These are phyloP conservation scores for Penicillium verhagenii DNA, from an alignment of 495 filamentous ascomycete species.

Conservation along the genomic window DNA sequence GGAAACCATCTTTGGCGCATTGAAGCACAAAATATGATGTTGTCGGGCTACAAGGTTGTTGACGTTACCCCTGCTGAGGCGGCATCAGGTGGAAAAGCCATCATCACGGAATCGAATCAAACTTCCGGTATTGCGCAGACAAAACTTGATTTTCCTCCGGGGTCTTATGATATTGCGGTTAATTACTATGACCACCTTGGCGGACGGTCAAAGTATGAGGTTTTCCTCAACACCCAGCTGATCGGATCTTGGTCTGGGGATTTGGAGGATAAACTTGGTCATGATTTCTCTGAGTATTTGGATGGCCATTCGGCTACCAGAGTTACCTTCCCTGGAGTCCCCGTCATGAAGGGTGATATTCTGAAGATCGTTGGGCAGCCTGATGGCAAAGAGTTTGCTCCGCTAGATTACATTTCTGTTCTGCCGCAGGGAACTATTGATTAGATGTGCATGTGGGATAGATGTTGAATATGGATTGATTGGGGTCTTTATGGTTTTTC, in stretches of 20 bases:
- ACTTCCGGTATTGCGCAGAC: constrained; percentile 50
- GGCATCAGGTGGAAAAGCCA: constrained; percentile 48
- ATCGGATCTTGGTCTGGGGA: constrained; percentile 60
- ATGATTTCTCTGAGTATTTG: constrained; percentile 53
- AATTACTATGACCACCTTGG: constrained; percentile 64
- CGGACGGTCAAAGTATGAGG: constrained; percentile 52
- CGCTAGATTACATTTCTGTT: constrained; percentile 65
- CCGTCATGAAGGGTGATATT: constrained; percentile 52
- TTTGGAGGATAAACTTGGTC: constrained; percentile 53
- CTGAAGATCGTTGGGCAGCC: constrained; percentile 59
- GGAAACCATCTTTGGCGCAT: constrained; percentile 60
- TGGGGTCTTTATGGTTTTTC: too few species aligned
- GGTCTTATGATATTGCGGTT: constrained; percentile 61
- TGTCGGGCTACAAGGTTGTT: constrained; percentile 53
- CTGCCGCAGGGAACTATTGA: constrained; percentile 61
- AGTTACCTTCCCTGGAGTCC: constrained; percentile 53
- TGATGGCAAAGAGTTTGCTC: constrained; percentile 60
- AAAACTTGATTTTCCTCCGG: constrained; percentile 45
- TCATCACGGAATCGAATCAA: constrained; percentile 48
- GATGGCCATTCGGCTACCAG: constrained; percentile 65
- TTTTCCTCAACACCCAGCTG: constrained; percentile 50
- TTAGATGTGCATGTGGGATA: too few species aligned
- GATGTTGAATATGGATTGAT: too few species aligned
- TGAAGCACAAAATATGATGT: constrained; percentile 62
- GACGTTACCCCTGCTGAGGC: constrained; percentile 54